phyloP scores from a whole-genome alignment of 2,329 filamentous ascomycete species.

The Huntiella bhutanensis region DNA sequence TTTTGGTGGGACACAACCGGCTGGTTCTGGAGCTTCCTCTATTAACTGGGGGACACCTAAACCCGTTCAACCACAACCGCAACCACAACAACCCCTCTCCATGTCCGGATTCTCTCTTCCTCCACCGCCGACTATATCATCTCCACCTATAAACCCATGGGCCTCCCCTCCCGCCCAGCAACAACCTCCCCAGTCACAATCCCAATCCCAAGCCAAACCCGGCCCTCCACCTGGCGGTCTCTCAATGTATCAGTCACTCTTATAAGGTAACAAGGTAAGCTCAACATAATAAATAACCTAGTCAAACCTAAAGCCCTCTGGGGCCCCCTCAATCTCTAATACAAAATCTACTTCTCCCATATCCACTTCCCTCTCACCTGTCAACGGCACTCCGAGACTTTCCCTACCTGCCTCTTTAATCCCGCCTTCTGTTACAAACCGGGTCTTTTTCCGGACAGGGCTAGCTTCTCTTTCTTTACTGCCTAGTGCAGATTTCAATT shows the following conservation, averaged over 20 bases:
- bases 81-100: conserved; percentile 17
- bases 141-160: neutral
- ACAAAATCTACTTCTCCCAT: conserved; percentile 9
- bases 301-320: conserved; percentile 9
- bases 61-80: conserved; percentile 28
- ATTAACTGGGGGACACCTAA: conserved; percentile 1
- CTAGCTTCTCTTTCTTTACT: conserved; percentile 17
- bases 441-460: conserved; percentile 51
- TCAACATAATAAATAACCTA: neutral
- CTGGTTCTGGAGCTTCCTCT: too few species aligned
- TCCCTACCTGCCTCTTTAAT: conserved; percentile 61
- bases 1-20: too few species aligned
- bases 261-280: neutral
- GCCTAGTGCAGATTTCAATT: conserved; percentile 17
- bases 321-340: conserved; percentile 11
- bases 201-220: neutral
- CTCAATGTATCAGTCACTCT: neutral
- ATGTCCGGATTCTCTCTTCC: neutral
- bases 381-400: conserved; percentile 32
- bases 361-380: neutral
- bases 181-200: conserved; percentile 14
- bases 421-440: conserved; percentile 61
- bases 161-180: neutral
- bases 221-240: neutral
- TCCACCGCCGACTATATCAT: neutral